These are phyloP conservation scores for Thermomucor indicae-seudaticae DNA, from an alignment of 371 early-diverging fungal species.

Conservation along the genomic window DNA sequence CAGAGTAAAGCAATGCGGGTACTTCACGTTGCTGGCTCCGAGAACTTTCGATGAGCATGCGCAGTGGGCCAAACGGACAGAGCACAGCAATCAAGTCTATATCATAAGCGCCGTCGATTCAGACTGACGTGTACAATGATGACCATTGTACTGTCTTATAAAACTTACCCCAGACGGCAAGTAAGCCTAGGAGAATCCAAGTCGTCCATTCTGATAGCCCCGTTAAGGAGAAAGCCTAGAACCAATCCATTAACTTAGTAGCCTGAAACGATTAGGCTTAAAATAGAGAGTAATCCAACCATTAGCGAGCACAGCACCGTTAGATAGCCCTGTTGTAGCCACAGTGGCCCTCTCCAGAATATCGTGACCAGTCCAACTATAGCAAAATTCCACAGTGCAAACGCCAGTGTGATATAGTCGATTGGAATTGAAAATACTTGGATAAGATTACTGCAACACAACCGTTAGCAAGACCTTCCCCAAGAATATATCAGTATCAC, in stretches of 20 bases:
- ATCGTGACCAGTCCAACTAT: constrained; percentile 74
- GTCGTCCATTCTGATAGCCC: constrained; percentile 75
- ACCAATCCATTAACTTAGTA: no score
- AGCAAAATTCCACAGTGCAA: constrained; percentile 79
- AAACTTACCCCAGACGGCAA: constrained; percentile 79
- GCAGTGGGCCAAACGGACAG: constrained; percentile 88
- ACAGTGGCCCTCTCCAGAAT: constrained; percentile 80
- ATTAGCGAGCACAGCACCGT: constrained; percentile 80
- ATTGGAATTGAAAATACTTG: constrained; percentile 65
- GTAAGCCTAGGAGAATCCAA: constrained; percentile 77
- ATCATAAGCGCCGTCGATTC: not conserved
- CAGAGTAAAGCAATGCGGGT: constrained; percentile 78
- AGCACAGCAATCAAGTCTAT: constrained; percentile 84
- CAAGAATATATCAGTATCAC: constrained; percentile 15
- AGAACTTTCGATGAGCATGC: constrained; percentile 77
- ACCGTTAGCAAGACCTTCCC: not conserved
- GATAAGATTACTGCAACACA: constrained; percentile 35
- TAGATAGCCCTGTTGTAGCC: constrained; percentile 75
- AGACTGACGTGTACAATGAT: not conserved
- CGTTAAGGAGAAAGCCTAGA: constrained; percentile 69
- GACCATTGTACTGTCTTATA: not conserved
- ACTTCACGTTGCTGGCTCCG: constrained; percentile 69
- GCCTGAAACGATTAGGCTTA: no score
- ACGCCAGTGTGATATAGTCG: constrained; percentile 71
- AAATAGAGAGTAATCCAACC: constrained; percentile 39